These are phyloP conservation scores for Mucor lusitanicus DNA, from an alignment of 371 early-diverging fungal genomes.

Conservation along the genomic window DNA sequence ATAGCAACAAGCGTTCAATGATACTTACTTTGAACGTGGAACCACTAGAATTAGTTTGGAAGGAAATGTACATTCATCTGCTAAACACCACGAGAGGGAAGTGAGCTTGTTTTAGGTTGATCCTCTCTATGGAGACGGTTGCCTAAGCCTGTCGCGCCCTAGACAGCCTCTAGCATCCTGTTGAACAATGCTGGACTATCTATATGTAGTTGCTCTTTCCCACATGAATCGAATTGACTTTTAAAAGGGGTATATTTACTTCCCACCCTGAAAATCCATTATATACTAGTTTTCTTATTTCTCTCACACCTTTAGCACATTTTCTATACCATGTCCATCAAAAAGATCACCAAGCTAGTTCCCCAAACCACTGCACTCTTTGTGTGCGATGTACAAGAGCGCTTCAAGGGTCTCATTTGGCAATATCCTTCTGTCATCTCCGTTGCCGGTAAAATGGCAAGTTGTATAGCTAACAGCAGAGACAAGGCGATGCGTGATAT, in stretches of 20 bases:
- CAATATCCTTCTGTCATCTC: conserved; percentile 78
- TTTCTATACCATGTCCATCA: conserved; percentile 31
- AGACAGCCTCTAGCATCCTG: too few relatives aligned
- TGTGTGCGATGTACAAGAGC: conserved; percentile 93
- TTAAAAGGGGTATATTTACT: not conserved
- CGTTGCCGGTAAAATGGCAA: conserved; percentile 89
- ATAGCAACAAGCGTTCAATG: too few relatives aligned
- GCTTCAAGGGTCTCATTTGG: conserved; percentile 82
- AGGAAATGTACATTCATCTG: too few relatives aligned
- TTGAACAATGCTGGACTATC: too few relatives aligned
- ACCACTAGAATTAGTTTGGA: too few relatives aligned
- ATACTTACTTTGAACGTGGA: too few relatives aligned
- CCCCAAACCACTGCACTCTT: conserved; percentile 83
- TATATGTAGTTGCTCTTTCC: too few relatives aligned
- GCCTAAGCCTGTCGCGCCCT: too few relatives aligned
- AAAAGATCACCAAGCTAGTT: conserved; percentile 41
- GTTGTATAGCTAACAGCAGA: not conserved
- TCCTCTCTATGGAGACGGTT: too few relatives aligned
- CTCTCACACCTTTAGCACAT: not conserved
- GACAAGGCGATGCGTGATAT: not conserved
- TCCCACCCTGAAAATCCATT: not conserved
- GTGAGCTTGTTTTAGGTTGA: too few relatives aligned
- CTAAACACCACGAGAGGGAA: too few relatives aligned
- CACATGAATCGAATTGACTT: not conserved
- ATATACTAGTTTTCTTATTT: not conserved